Percentiles rank a stretch among this genome's conserved stretches.
These are phyloP conservation scores for Thraustotheca clavata DNA, from an alignment of 352 stramenopile species.

Conservation along the genomic window DNA sequence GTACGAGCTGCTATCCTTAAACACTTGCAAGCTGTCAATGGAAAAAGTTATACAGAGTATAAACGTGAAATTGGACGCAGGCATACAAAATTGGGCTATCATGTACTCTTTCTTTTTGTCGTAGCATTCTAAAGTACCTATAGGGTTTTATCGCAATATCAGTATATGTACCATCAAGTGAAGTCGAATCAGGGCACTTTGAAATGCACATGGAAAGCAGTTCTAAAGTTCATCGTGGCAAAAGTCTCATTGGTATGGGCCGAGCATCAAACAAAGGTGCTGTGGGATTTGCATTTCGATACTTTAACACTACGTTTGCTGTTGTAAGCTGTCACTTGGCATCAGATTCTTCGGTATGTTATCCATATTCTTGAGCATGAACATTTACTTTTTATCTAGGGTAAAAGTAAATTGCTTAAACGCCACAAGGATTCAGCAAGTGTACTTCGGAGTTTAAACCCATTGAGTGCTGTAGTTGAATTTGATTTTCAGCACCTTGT, in stretches of 20 bases:
- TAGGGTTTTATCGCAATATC: constrained; percentile 76
- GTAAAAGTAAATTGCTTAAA: constrained; percentile 45
- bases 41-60: constrained; percentile 67
- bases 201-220: constrained; percentile 58
- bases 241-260: constrained; percentile 65
- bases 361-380: background rate
- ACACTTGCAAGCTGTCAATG: constrained; percentile 43
- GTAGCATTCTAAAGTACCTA: background rate
- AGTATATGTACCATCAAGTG: constrained; percentile 65
- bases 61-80: constrained; percentile 71
- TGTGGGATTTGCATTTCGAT: constrained; percentile 77
- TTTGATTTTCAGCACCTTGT: constrained; percentile 74
- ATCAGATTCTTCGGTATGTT: constrained; percentile 51
- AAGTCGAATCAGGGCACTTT: constrained; percentile 55
- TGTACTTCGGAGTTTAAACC: constrained; percentile 72
- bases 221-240: constrained; percentile 68
- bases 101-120: constrained; percentile 23
- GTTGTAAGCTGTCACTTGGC: constrained; percentile 84
- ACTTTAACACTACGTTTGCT: constrained; percentile 78
- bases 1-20: constrained; percentile 55
- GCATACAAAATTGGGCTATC: constrained; percentile 66
- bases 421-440: constrained; percentile 76
- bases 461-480: constrained; percentile 70
- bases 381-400: background rate
- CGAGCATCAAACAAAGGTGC: constrained; percentile 84